A percentile compares a stretch with the other conserved stretches of the same genome.
phyloP scores from a whole-genome alignment of 805 yeast genomes.

The Osmozyma mogii region DNA sequence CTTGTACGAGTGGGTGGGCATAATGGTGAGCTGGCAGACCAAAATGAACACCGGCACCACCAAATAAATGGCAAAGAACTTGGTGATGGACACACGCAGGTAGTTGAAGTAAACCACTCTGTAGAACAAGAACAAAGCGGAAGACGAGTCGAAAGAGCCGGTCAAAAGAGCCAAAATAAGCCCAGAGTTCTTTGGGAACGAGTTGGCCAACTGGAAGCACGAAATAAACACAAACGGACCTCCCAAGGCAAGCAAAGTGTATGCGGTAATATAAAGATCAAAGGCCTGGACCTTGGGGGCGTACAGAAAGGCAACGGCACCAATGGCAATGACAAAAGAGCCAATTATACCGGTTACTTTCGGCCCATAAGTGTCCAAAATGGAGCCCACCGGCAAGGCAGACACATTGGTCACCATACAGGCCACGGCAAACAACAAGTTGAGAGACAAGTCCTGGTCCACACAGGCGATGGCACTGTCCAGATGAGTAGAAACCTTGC shows the following conservation, averaged over 20 bases:
- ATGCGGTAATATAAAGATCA: slow-evolving; percentile 73
- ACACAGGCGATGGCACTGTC: slow-evolving; percentile 34
- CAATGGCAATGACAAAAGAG: slow-evolving; percentile 47
- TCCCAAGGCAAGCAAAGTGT: slow-evolving; percentile 70
- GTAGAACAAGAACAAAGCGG: slow-evolving; percentile 78
- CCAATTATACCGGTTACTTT: slow-evolving; percentile 72
- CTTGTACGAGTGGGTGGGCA: slow-evolving; percentile 76
- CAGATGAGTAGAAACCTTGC: slow-evolving; percentile 27
- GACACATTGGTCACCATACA: slow-evolving; percentile 81
- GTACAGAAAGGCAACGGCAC: slow-evolving; percentile 40
- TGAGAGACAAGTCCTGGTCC: slow-evolving; percentile 76
- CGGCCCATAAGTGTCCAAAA: slow-evolving; percentile 78
- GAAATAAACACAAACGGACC: slow-evolving; percentile 93
- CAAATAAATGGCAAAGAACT: slow-evolving; percentile 61
- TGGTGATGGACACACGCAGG: slow-evolving; percentile 35
- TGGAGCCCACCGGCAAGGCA: slow-evolving; percentile 75
- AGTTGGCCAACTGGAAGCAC: slow-evolving; percentile 79
- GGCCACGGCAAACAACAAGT: slow-evolving; percentile 76
- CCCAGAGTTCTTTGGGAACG: slow-evolving; percentile 75
- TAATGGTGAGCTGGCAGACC: slow-evolving; percentile 62
- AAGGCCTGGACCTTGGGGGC: slow-evolving; percentile 26
- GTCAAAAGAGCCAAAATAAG: slow-evolving; percentile 73
- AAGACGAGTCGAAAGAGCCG: slow-evolving; percentile 90
- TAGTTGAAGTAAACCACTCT: slow-evolving; percentile 51
- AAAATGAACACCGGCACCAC: slow-evolving; percentile 74